Evolutionary conservation across 176 grass and related monocot species (phyloP), one percentile per base, ranked within the genome.

Genomic region (Oryza longistaminata): DNA sequence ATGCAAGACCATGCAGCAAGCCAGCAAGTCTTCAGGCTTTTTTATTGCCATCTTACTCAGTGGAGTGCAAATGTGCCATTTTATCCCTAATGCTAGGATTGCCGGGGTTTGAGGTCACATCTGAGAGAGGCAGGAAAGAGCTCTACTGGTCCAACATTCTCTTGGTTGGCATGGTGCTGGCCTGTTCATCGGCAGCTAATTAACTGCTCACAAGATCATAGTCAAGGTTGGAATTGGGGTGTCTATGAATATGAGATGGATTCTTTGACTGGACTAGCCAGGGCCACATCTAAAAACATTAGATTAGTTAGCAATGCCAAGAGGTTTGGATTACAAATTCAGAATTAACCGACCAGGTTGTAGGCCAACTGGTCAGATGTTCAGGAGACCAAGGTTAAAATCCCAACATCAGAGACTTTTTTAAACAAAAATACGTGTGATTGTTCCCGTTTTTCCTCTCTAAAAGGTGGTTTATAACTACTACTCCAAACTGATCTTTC

Each of bases 161-260:
- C 26, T 75, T 75, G 73, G 49, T 58, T 58, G 48, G 19, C 73
- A n/a, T 58, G 44, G 49, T n/a, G 73, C 17, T 58, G 73, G 48
- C 27, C 10, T 76, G 49, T 58, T 58, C 48, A 76, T 58, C 46
- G 17, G 73, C 49, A 76, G 26, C 53, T 58, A 16, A 58, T 6
- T 52, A 49, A 49, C 17, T n/a, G 17, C 50, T 55, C 16, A 19
- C 48, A 16, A 2, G 17, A 12, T 16, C 9, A 13, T 35, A 19
- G 31, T 58, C 73, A 58, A 35, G 16, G 49, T 58, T 55, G 73
- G 49, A 58, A 76, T 58, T 58, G 16, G 9, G 16, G 2, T 58
- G 29, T n/a, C 26, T 49, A 35, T 21, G 73, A 55, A 48, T 4
- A 16, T 19, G 25, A 34, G 5, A 75, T 3, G 46, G 27, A 6